phyloP scores from a whole-genome alignment of 352 stramenopile genomes.

The Phytophthora idaei region DNA sequence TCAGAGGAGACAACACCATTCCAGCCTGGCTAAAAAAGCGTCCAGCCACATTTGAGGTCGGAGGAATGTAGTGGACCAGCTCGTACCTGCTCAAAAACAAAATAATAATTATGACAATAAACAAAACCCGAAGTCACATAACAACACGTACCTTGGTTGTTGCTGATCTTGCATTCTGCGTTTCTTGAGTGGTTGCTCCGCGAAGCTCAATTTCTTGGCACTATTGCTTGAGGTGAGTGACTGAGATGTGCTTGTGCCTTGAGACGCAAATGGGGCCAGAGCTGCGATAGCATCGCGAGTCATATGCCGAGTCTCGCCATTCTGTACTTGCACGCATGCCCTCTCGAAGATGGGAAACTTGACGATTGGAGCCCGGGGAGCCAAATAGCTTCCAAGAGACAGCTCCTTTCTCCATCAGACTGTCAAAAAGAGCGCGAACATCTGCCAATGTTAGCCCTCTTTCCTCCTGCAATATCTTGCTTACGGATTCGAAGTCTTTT shows the following conservation, averaged over 20 bases:
- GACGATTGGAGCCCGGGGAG: background rate
- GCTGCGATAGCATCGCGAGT: background rate
- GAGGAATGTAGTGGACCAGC: background rate
- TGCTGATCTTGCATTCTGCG: background rate
- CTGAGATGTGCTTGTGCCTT: too few species aligned
- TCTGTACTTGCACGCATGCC: background rate
- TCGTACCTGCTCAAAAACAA: background rate
- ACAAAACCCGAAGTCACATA: background rate
- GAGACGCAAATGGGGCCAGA: background rate
- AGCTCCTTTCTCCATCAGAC: conserved; percentile 4
- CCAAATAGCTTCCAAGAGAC: background rate
- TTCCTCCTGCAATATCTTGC: conserved; percentile 4
- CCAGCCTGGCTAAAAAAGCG: background rate
- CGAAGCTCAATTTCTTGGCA: conserved; percentile 1
- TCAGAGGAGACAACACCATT: background rate
- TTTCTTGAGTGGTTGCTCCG: background rate
- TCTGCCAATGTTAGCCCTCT: background rate
- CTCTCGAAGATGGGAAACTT: background rate
- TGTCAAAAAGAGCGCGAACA: background rate
- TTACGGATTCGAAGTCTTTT: conserved; percentile 2
- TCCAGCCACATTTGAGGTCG: background rate
- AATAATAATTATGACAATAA: background rate
- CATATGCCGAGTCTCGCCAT: background rate
- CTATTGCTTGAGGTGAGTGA: too few species aligned
- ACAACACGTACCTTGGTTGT: conserved; percentile 1